Evolutionary conservation across 148 eudicot species (phyloP), one percentile per base, ranked within the genome.

Genomic region (Spergularia marina): DNA sequence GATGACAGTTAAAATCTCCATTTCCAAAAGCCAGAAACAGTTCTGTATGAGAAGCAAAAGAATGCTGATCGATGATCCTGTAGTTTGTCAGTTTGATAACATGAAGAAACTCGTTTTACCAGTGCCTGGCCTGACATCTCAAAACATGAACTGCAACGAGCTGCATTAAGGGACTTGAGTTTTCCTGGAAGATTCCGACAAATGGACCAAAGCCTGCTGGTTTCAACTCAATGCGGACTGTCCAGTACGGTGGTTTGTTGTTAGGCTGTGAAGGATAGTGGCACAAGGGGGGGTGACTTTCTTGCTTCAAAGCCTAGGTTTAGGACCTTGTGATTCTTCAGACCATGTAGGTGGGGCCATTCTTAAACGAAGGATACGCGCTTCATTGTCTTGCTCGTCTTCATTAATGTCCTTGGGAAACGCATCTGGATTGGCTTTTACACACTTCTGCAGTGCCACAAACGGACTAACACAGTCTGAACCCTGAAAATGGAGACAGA

Each of bases 391-490:
- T 56, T 81, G 83, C 39, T 86, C 89, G 17, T 83, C 91, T 65
- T 79, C 96, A 44, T 85, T 72, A 13, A 87, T 58, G 41, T 90
- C 92, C 83, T 87, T 90, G 0, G 96, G 76, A 79, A 91, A 94
- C 68, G 98, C 97, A 82, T 83, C 66, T 5, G 98, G 98, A 70
- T 94, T 87, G 9, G 78, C 86, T 80, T 92, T 87, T 53, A 94
- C 88, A 71, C 98, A 92, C 34, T 65, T 83, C 77, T 94, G 97
- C 76, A 94, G 70, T 54, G 93, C 90, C 80, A 91, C 91, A 75
- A 94, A 92, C 4, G 98, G 92, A 70, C 84, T 74, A 61, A 94
- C 98, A 57, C 98, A 94, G 70, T 94, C 97, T 2, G 98, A 90
- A 21, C 98, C 98, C 92, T 89, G 57, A 61, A 74, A 73, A 51